phyloP scores from a whole-genome alignment of 2,329 filamentous ascomycete genomes.

The Parastagonospora avenae region DNA sequence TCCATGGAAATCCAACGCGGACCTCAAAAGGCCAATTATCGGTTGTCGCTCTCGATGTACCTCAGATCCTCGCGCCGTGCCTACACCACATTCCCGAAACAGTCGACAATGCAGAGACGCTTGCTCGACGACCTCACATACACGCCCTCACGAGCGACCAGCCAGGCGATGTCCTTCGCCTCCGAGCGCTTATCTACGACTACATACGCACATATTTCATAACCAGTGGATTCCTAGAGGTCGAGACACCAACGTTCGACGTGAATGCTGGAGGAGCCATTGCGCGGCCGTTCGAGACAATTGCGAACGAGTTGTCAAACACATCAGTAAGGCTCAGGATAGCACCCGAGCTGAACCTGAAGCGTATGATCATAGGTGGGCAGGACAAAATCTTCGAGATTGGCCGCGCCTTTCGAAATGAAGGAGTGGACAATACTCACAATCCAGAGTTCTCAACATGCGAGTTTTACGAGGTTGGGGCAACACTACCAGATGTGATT shows the following conservation, averaged over 20 bases:
- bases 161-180: conserved; percentile 70
- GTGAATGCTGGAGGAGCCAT: conserved; percentile 83
- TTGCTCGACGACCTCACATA: conserved; percentile 78
- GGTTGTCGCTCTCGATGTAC: conserved; percentile 69
- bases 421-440: conserved; percentile 74
- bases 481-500: conserved; percentile 76
- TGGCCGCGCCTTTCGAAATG: conserved; percentile 89
- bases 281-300: conserved; percentile 83
- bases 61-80: conserved; percentile 75
- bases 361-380: conserved; percentile 86
- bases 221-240: conserved; percentile 76
- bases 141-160: conserved; percentile 79
- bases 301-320: conserved; percentile 74
- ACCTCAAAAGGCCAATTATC: conserved; percentile 78
- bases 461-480: conserved; percentile 92
- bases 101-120: conserved; percentile 72
- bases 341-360: conserved; percentile 93
- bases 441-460: conserved; percentile 98
- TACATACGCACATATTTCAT: conserved; percentile 76
- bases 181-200: conserved; percentile 76
- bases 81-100: conserved; percentile 77
- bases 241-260: conserved; percentile 87
- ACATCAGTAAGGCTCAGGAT: conserved; percentile 79
- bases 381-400: conserved; percentile 92
- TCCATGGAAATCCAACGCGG: conserved; percentile 71